These are phyloP conservation scores for Chaetomium sp. DNA, from an alignment of 2,329 filamentous ascomycete species.

Conservation along the genomic window DNA sequence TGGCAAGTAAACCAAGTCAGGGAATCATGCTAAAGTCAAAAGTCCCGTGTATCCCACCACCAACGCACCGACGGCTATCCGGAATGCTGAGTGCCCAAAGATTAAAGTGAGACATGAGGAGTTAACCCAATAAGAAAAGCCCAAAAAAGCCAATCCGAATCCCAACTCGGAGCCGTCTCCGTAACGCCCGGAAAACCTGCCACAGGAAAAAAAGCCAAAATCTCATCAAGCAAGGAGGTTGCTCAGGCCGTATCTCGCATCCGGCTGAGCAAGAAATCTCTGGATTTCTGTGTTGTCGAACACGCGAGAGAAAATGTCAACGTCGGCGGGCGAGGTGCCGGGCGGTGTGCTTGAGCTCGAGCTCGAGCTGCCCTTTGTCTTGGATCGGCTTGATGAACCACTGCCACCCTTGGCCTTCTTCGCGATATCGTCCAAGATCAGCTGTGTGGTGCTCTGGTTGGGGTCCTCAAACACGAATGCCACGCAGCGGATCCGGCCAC, in stretches of 20 bases:
- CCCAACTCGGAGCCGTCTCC: neutral
- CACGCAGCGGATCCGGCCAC: slow-evolving; percentile 62
- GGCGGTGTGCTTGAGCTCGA: slow-evolving; percentile 39
- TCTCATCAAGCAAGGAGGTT: slow-evolving; percentile 48
- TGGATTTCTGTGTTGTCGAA: slow-evolving; percentile 56
- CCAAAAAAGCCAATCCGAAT: neutral
- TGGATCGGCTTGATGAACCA: slow-evolving; percentile 41
- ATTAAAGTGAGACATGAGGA: neutral
- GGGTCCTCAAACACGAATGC: slow-evolving; percentile 66
- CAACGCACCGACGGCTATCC: slow-evolving; percentile 2
- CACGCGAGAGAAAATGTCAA: slow-evolving; percentile 56
- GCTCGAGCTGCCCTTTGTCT: slow-evolving; percentile 32
- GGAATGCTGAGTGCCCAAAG: neutral
- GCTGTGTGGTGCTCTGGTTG: slow-evolving; percentile 53
- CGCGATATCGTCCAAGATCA: slow-evolving; percentile 57
- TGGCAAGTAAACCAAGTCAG: neutral
- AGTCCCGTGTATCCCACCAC: neutral
- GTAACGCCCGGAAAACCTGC: slow-evolving; percentile 9
- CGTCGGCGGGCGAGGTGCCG: slow-evolving; percentile 45
- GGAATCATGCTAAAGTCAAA: neutral
- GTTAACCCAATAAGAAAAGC: neutral
- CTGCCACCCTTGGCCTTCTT: slow-evolving; percentile 50
- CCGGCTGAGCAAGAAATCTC: slow-evolving; percentile 52
- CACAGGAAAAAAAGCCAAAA: slow-evolving; percentile 2
- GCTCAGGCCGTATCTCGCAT: slow-evolving; percentile 57